Base-by-base conservation (phyloP, 441 rosid species). In the Eruca vesicaria region DNA sequence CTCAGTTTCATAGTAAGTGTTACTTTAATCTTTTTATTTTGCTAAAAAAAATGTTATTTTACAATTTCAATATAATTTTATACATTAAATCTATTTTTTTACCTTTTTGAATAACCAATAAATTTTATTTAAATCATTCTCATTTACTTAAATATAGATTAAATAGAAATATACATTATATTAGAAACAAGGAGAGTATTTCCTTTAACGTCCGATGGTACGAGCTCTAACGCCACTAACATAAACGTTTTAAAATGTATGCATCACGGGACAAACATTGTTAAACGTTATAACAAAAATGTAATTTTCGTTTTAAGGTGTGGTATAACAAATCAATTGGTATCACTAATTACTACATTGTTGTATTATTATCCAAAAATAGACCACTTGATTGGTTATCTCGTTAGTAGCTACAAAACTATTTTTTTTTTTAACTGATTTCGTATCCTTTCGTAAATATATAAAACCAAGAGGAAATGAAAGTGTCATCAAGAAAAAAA, bases 341-440 rank as follows among this genome's bases (percentile, higher is more conserved):
- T 63, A 65, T 77, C 73, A 65, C 72, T 77, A 65, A 59, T 65
- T 66, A 35, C 68, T 55, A 56, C 15, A 32, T 31, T 38, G 43
- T 63, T 64, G 33, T 71, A 50, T 60, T 55, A 69, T 53, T 31
- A 63, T 69, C 66, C 31, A 26, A 41, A 29, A 29, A 63, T 69
- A 28, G 33, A 29, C 55, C 55, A 65, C 35, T 77, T 33, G 53
- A 60, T 66, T 16, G 63, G 80, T 71, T 77, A 65, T 77, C 62
- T 71, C 35, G 72, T 71, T 77, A 65, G 67, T 65, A 66, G 48
- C 72, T 71, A 50, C 68, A 77, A 26, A 71, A 71, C 80, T n/a
- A n/a, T n/a, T n/a, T n/a, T n/a, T n/a, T n/a, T n/a, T n/a, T n/a
- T n/a, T n/a, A n/a, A n/a, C n/a, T n/a, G n/a, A n/a, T n/a, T 63